Evolutionary conservation across 129 eudicot genomes (phyloP), one percentile per base, ranked within the genome.

Genomic region (Glebionis coronaria): DNA sequence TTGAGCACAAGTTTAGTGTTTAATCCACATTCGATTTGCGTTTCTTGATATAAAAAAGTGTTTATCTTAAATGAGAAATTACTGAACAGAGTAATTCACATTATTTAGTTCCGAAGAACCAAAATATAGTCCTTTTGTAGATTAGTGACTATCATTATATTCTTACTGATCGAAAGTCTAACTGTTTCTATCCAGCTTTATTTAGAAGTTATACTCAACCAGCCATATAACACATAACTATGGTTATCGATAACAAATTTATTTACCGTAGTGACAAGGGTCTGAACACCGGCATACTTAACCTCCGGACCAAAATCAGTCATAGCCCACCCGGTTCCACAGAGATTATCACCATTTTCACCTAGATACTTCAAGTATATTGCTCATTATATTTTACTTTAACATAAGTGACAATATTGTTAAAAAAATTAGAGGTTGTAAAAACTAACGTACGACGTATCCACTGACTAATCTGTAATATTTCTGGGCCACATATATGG

Each of bases 241-340:
- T 16, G 25, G 25, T 23, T 27, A 23, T 12, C n/a, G 44, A 23
- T 44, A 10, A 6, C 3, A 58, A 14, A 61, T 15, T 18, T 27
- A n/a, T 9, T 51, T 77, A 91, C 97, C 96, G 85, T 86, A 20
- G 98, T 78, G 42, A 84, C 96, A 5, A 92, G 88, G 67, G 94
- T 84, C 72, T 92, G 98, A 35, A 92, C 98, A 76, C 98, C 98
- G 28, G 95, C 95, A 50, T 92, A 92, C 74, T 92, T 92, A 67
- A 92, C 98, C 65, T 92, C 98, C 98, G 96, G 88, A 13, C 96
- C 95, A 54, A 92, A 92, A 54, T 92, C 96, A 19, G 95, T 92
- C 91, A 92, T 92, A 68, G 85, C 87, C 98, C 98, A 92, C 2
- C 89, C 96, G 67, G 98, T 92, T 61, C 98, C 98, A 35, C 98